Conservation (phyloP, 1,284 basidiomycete genomes). For the Leccinum fallax region DNA sequence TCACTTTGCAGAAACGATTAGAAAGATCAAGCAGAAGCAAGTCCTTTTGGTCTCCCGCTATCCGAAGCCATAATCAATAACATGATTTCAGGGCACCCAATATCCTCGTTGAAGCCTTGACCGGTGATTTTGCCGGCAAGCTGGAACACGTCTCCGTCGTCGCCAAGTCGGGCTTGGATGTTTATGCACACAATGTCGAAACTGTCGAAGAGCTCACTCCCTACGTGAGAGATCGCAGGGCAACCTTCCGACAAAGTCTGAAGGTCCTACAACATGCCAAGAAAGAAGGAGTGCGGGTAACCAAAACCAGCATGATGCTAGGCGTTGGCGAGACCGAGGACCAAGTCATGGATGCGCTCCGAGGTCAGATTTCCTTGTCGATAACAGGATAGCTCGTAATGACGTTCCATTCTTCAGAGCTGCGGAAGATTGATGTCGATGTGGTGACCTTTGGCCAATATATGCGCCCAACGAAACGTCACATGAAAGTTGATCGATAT, state of each 20-base stretch:
- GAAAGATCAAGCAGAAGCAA: conserved; percentile 93
- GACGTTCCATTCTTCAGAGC: conserved; percentile 51
- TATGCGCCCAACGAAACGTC: conserved; percentile 98
- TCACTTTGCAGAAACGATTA: conserved; percentile 95
- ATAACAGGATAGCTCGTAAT: not conserved
- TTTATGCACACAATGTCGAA: conserved; percentile 98
- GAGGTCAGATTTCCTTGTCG: conserved; percentile 51
- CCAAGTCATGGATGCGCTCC: conserved; percentile 83
- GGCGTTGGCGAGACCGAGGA: conserved; percentile 92
- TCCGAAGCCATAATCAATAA: conserved; percentile 1
- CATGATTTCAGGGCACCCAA: conserved; percentile 72
- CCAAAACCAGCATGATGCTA: conserved; percentile 99
- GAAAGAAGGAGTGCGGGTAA: conserved; percentile 82
- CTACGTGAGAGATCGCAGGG: conserved; percentile 92
- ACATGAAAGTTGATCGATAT: conserved; percentile 99
- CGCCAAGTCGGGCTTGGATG: conserved; percentile 92
- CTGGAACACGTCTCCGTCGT: conserved; percentile 78
- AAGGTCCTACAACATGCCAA: conserved; percentile 84
- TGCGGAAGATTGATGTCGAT: conserved; percentile 88
- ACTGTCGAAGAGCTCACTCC: conserved; percentile 94
- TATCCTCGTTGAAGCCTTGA: conserved; percentile 96
- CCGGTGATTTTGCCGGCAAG: conserved; percentile 91
- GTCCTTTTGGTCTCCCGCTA: conserved; percentile 19
- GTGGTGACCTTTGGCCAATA: conserved; percentile 99
- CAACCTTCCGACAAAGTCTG: conserved; percentile 90